Base-by-base conservation (phyloP, 768 basidiomycete species). In the Leccinum variicolor region DNA sequence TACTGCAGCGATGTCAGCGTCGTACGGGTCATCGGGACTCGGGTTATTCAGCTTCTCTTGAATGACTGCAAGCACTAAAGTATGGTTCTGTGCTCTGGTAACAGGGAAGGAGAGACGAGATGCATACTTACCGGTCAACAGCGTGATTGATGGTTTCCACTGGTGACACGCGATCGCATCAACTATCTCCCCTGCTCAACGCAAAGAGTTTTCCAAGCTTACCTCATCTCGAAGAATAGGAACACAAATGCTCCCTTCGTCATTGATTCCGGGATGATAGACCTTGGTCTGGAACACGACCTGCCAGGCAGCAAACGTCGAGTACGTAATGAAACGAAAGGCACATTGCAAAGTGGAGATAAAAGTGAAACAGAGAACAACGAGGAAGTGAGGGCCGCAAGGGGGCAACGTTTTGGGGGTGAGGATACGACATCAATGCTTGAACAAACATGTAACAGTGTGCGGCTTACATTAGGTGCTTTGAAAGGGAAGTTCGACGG, bases 231-330 rank as follows among this genome's bases (percentile, higher is more conserved):
- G 83, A 52, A 94, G 79, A 49, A 94, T 81, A 33, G 91, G 87
- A 31, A 94, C 84, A 68, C 92, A 94, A 56, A 94, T 93, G 23
- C 82, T 78, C 33, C 92, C 92, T 68, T 94, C 90, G 56, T 93
- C 92, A 61, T 94, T 92, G 70, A 94, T 89, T 36, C 92, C 92
- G 26, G 92, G 92, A 71, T 94, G 92, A 69, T 94, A 94, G 48
- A 94, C 87, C 80, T 86, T 92, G 55, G 92, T 94, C 41, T 77
- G 84, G 72, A 94, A 93, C 36, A 82, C 84, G 43, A 94, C 89
- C 91, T 93, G 58, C 50, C 53, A 56, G 49, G 47, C 50, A 36
- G 26, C 45, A 50, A 51, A 47, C 21, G 39, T 66, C 21, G 54
- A 58, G 31, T 59, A 69, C 64, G 69, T 66, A 64, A 63, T 33